Evolutionary conservation across 306 rosid genomes (phyloP).

Genomic region (Ormosia emarginata): DNA sequence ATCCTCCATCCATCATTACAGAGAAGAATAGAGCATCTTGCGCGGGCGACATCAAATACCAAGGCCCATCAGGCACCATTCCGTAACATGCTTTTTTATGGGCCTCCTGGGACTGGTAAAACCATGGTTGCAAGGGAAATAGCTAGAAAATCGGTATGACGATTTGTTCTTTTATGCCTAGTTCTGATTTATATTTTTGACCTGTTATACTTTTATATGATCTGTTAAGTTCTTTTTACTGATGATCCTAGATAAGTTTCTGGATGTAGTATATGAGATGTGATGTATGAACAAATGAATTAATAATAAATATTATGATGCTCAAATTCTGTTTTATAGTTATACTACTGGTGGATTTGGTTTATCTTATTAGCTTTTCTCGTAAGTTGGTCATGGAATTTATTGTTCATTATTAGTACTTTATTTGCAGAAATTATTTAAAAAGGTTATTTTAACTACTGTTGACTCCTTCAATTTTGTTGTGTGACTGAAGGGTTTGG

Average conservation of each 20-base stretch:
- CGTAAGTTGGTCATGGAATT: background rate
- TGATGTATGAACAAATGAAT: background rate
- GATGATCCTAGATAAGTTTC: background rate
- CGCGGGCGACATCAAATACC: constrained; percentile 91
- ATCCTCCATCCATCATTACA: constrained; percentile 87
- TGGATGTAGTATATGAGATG: background rate
- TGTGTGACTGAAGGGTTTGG: constrained; percentile 69
- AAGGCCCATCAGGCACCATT: constrained; percentile 96
- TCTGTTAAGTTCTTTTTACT: background rate
- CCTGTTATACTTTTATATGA: constrained; percentile 5
- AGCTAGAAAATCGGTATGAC: constrained; percentile 83
- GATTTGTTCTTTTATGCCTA: background rate
- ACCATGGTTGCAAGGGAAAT: constrained; percentile 99
- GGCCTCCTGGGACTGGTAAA: constrained; percentile 99
- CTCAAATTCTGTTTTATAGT: background rate
- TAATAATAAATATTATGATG: background rate
- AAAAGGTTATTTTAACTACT: background rate
- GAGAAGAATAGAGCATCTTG: constrained; percentile 88
- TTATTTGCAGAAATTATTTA: constrained; percentile 1
- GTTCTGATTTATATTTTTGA: background rate
- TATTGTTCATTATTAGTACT: background rate
- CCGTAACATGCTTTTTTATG: constrained; percentile 95
- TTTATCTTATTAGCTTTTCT: background rate
- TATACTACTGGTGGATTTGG: background rate
- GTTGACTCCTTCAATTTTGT: constrained; percentile 15